Conservation (phyloP, 2,329 filamentous ascomycete genomes). For the Fusarium nelsonii region DNA sequence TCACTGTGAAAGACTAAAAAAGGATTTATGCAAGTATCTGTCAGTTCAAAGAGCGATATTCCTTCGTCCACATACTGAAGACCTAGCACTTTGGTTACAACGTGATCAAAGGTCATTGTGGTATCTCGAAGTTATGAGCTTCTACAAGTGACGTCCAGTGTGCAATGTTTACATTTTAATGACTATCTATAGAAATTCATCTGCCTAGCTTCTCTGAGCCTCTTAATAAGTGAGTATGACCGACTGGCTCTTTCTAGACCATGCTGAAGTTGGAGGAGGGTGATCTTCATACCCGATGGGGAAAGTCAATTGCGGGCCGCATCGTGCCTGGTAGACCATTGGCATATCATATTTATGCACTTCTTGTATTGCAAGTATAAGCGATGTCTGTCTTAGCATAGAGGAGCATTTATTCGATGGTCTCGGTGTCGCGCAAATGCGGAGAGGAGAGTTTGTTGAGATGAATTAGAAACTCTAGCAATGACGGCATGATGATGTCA, state of each 20-base stretch:
- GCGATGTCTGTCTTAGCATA: neutral
- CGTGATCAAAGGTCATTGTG: no score
- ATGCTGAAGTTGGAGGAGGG: neutral
- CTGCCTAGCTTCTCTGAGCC: no score
- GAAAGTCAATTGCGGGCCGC: neutral
- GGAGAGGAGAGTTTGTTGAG: slow-evolving; percentile 1
- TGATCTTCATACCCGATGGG: neutral
- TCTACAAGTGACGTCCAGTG: no score
- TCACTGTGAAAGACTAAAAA: no score
- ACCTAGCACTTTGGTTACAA: no score
- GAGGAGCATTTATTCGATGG: neutral
- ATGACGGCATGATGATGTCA: slow-evolving; percentile 43
- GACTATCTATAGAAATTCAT: no score
- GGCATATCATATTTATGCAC: fast-evolving
- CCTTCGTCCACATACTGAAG: no score
- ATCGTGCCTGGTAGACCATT: neutral
- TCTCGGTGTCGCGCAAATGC: neutral
- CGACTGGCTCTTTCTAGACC: neutral
- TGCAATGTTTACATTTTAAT: no score
- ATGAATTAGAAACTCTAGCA: neutral
- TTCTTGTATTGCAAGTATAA: neutral
- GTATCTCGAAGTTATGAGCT: no score
- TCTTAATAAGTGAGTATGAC: neutral
- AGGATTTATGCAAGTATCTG: no score
- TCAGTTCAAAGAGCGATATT: no score